These are phyloP conservation scores for Suillus hirtellus DNA, from an alignment of 768 basidiomycete species.

Conservation along the genomic window DNA sequence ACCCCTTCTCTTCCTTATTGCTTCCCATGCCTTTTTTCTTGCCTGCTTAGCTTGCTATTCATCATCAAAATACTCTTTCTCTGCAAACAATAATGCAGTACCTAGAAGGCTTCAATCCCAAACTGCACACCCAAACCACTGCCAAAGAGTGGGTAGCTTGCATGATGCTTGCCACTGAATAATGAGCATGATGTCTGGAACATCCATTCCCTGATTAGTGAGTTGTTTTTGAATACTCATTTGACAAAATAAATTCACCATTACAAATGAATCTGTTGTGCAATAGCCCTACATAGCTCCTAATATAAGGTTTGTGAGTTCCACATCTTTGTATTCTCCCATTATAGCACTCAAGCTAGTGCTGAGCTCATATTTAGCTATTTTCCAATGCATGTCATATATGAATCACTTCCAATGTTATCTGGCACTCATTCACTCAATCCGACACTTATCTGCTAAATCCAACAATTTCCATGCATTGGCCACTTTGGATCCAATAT, in stretches of 20 bases:
- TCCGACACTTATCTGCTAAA: no score
- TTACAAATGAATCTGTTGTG: constrained; percentile 36
- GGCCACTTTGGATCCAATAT: no score
- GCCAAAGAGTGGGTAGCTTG: constrained; percentile 30
- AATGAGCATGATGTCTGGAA: constrained; percentile 35
- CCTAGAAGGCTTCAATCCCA: no score
- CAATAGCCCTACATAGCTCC: constrained; percentile 26
- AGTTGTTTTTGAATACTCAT: no score
- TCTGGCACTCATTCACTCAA: no score
- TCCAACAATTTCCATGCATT: no score
- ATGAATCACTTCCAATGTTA: no score
- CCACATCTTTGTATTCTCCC: constrained; percentile 17
- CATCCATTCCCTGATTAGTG: neutral
- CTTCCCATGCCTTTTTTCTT: no score
- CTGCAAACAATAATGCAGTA: constrained; percentile 20
- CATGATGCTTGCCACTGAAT: constrained; percentile 35
- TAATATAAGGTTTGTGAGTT: constrained; percentile 11
- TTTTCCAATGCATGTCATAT: no score
- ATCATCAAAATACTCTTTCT: constrained; percentile 28
- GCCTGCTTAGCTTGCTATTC: neutral
- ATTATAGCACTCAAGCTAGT: constrained; percentile 13
- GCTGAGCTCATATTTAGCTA: no score
- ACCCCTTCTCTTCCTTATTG: no score
- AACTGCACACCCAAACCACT: constrained; percentile 30
- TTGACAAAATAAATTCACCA: constrained; percentile 21